These are phyloP conservation scores for Tylopilus cervinicoccineus DNA, from an alignment of 768 basidiomycete genomes.

Conservation along the genomic window DNA sequence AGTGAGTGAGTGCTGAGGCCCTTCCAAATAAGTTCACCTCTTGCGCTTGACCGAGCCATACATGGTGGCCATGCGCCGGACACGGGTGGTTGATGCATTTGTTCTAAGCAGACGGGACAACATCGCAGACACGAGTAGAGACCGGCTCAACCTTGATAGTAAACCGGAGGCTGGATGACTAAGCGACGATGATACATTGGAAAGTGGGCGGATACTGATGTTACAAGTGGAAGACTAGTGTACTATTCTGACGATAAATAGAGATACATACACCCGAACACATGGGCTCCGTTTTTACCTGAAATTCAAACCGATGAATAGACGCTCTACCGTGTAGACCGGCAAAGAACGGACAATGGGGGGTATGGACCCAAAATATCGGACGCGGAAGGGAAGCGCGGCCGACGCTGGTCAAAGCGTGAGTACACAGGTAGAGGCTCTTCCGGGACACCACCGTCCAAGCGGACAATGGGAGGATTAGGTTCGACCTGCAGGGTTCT, in stretches of 20 bases:
- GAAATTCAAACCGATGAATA: neutral
- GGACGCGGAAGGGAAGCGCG: constrained; percentile 15
- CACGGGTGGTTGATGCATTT: constrained; percentile 19
- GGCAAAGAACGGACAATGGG: constrained; percentile 10
- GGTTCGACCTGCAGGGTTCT: neutral
- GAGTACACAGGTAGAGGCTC: constrained; percentile 25
- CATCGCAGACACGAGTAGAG: constrained; percentile 24
- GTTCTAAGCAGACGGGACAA: constrained; percentile 19
- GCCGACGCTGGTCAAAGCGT: constrained; percentile 22
- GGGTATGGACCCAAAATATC: constrained; percentile 29
- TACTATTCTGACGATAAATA: constrained; percentile 1
- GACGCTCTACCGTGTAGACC: neutral
- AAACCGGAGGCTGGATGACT: constrained; percentile 12
- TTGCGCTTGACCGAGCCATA: constrained; percentile 38
- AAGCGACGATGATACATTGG: constrained; percentile 4
- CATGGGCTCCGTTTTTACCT: too few species aligned
- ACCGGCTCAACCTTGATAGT: neutral
- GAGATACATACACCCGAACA: constrained; percentile 1
- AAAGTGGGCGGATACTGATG: neutral
- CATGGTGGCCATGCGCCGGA: constrained; percentile 44
- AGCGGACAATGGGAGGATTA: neutral
- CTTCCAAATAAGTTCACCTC: constrained; percentile 33
- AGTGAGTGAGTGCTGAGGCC: constrained; percentile 9
- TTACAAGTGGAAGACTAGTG: neutral
- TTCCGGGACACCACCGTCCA: neutral